Evolutionary conservation across 345 rosid species (phyloP).

Genomic region (Rhodomyrtus tomentosa): DNA sequence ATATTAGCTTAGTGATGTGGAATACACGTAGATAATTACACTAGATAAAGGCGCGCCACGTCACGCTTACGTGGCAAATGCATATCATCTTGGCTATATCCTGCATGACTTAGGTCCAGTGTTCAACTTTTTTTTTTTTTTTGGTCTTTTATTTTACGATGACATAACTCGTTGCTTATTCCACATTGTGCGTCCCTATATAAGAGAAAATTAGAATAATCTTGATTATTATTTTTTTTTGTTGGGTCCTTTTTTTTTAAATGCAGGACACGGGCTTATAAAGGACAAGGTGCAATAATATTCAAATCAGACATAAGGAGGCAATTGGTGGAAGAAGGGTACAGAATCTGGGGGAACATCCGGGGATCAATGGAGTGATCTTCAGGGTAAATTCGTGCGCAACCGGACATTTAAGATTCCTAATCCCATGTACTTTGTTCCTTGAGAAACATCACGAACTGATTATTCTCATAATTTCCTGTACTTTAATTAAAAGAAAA

Average conservation of each 20-base stretch:
- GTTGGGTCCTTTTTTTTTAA: neutral
- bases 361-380: slow-evolving; percentile 15
- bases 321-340: slow-evolving; percentile 9
- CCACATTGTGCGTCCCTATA: neutral
- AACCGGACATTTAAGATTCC: slow-evolving; percentile 10
- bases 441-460: neutral
- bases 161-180: neutral
- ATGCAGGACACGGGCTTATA: neutral
- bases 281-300: neutral
- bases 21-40: neutral
- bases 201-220: neutral
- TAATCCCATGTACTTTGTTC: slow-evolving; percentile 13
- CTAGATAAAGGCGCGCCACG: neutral
- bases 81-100: neutral
- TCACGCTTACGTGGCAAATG: neutral
- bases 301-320: slow-evolving; percentile 6
- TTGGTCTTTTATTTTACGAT: neutral
- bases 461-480: neutral
- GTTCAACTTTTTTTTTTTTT: neutral
- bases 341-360: slow-evolving; percentile 12
- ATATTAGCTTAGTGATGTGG: neutral
- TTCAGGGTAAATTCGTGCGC: slow-evolving; percentile 8
- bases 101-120: neutral
- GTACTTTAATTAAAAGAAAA: neutral
- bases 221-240: neutral